Evolutionary conservation across 1,284 basidiomycete genomes (phyloP), one percentile per base, ranked within the genome.

Genomic region (Exobasidium cylindrosporum): DNA sequence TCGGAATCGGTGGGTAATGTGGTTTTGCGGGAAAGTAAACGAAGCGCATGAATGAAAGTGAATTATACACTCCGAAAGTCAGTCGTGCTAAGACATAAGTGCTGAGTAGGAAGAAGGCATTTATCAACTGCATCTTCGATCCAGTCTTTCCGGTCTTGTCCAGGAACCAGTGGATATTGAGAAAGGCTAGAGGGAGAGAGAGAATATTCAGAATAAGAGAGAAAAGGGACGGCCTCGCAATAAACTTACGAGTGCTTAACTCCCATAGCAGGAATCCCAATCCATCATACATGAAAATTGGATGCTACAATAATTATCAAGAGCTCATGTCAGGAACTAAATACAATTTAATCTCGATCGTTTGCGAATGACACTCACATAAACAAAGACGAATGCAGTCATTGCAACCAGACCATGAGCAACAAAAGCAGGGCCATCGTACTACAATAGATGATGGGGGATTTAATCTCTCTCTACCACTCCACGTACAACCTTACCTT

Each of bases 131-230:
- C 29, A 62, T 49, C 23, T 61, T 64, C 17, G 72, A 73, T 0
- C 81, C 81, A 0, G 80, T 81, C 66, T 74, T 74, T 54, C 76
- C 71, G 43, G 78, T 69, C 62, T 81, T 81, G 75, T 82, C 81
- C 40, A 80, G 62, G 66, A 80, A 80, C 81, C 81, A 82, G 65
- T 82, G 81, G 21, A 80, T 76, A 69, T 82, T 80, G 54, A 82
- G 78, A 75, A 82, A 82, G 7, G 77, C 61, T 64, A 50, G 7
- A 54, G 58, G 6, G 3, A 4, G 35, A 32, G 2, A 35, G 26
- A n/a, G n/a, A n/a, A 4, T 58, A 23, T 23, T 57, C 40, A 45
- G 60, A 26, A 31, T 23, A 24, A 14, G 52, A n/a, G n/a, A n/a
- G n/a, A n/a, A n/a, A n/a, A n/a, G n/a, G n/a, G n/a, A n/a, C n/a